Evolutionary conservation across 495 filamentous ascomycete species (phyloP).

Genomic region (Penicillium cinerascens): DNA sequence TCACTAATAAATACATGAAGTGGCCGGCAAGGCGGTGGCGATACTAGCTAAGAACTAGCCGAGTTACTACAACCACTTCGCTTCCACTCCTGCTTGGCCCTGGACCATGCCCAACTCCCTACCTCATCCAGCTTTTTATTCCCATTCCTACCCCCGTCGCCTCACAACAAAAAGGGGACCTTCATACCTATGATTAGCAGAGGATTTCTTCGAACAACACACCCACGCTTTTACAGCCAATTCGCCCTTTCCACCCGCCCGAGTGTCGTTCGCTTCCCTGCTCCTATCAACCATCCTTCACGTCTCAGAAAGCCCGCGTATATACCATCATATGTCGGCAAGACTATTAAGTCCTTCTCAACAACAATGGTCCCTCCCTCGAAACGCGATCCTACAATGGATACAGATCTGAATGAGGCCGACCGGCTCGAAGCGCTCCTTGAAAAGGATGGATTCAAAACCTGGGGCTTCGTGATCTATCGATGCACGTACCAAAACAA

Average conservation of each 20-base stretch:
- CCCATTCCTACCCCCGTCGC: background rate
- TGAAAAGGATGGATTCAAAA: conserved; percentile 10
- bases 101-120: background rate
- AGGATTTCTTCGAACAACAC: background rate
- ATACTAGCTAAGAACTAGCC: too few relatives aligned
- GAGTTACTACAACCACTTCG: too few relatives aligned
- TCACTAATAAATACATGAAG: too few relatives aligned
- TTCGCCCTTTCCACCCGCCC: background rate
- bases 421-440: conserved; percentile 24
- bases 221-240: conserved; percentile 1
- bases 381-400: conserved; percentile 3
- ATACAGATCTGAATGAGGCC: conserved; percentile 7
- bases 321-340: conserved; percentile 2
- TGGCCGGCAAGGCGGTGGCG: too few relatives aligned
- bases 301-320: conserved; percentile 1
- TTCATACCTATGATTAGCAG: background rate
- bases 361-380: conserved; percentile 1
- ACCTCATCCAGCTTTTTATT: background rate
- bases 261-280: background rate
- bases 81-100: conserved; percentile 1
- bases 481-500: conserved; percentile 31
- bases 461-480: conserved; percentile 32
- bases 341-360: background rate
- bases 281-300: background rate
- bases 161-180: background rate